These are phyloP conservation scores for Neurospora intermedia DNA, from an alignment of 495 filamentous ascomycete genomes.

Conservation along the genomic window DNA sequence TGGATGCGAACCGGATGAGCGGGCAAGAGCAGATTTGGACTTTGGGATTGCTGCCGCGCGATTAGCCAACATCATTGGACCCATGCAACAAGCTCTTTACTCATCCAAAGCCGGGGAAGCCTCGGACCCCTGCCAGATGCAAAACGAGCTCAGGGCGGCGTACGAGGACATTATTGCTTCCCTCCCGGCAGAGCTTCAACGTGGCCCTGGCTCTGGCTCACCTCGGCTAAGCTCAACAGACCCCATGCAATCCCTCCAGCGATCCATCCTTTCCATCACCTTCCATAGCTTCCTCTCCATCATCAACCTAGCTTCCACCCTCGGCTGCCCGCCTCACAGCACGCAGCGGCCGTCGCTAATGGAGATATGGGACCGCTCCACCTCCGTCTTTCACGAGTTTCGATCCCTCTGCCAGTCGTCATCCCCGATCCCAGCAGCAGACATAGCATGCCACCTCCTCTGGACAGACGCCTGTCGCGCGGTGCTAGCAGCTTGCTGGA, in stretches of 20 bases:
- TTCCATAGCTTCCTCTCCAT: slow-evolving; percentile 11
- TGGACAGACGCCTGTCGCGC: slow-evolving; percentile 12
- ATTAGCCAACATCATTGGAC: slow-evolving; percentile 8
- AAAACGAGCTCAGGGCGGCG: not conserved
- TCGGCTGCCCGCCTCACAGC: too few relatives aligned
- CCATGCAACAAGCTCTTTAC: slow-evolving; percentile 8
- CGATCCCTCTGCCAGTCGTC: slow-evolving; percentile 3
- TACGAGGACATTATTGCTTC: slow-evolving; percentile 3
- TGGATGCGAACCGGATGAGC: not conserved
- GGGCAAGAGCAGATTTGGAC: not conserved
- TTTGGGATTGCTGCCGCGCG: slow-evolving; percentile 7
- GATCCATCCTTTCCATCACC: slow-evolving; percentile 4
- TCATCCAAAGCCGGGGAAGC: not conserved
- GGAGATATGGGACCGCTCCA: slow-evolving; percentile 12
- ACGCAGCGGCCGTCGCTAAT: not conserved
- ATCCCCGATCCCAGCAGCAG: not conserved
- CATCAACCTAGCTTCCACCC: not conserved
- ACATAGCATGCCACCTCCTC: slow-evolving; percentile 9
- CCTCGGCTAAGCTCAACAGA: not conserved
- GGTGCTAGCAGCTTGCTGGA: slow-evolving; percentile 4
- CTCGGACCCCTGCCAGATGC: slow-evolving; percentile 1
- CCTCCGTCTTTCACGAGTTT: slow-evolving; percentile 12
- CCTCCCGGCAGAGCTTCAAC: not conserved
- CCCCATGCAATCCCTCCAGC: slow-evolving; percentile 8
- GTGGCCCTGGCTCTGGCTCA: not conserved